Conservation (phyloP, 805 yeast genomes). For the Kuraishia hungarica region DNA sequence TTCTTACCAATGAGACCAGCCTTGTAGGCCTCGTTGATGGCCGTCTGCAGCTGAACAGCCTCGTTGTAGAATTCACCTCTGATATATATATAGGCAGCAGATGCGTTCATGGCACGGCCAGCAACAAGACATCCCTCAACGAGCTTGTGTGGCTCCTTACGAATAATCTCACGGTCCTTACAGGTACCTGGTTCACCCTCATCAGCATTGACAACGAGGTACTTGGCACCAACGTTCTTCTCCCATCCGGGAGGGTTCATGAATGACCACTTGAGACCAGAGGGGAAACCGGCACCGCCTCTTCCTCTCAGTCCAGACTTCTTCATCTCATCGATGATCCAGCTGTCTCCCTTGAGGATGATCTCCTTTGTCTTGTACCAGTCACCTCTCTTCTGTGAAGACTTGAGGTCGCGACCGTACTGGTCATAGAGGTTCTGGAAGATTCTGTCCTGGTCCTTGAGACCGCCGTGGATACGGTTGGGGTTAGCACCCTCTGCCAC, state of each 20-base stretch:
- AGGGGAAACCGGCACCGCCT: conserved; percentile 93
- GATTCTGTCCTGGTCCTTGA: conserved; percentile 76
- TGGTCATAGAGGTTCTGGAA: conserved; percentile 76
- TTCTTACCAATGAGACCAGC: conserved; percentile 76
- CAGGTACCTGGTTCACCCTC: conserved; percentile 96
- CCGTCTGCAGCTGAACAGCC: conserved; percentile 62
- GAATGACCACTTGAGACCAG: conserved; percentile 86
- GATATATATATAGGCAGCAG: conserved; percentile 87
- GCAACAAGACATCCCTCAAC: conserved; percentile 88
- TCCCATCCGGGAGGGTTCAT: conserved; percentile 97
- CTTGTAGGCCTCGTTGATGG: conserved; percentile 81
- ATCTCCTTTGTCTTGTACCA: conserved; percentile 91
- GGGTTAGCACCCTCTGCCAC: conserved; percentile 34
- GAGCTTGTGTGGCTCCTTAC: conserved; percentile 87
- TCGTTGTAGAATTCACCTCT: conserved; percentile 89
- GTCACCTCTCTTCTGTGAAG: conserved; percentile 76
- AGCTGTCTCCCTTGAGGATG: conserved; percentile 71
- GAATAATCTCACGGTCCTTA: conserved; percentile 83
- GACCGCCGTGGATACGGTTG: conserved; percentile 58
- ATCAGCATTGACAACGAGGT: conserved; percentile 85
- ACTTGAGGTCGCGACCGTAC: conserved; percentile 68
- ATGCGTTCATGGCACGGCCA: conserved; percentile 88
- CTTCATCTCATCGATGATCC: conserved; percentile 87
- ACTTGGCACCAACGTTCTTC: conserved; percentile 81
- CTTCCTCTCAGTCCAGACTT: conserved; percentile 82